Conservation (phyloP, 805 yeast species). For the Maudiozyma saulgeensis region DNA sequence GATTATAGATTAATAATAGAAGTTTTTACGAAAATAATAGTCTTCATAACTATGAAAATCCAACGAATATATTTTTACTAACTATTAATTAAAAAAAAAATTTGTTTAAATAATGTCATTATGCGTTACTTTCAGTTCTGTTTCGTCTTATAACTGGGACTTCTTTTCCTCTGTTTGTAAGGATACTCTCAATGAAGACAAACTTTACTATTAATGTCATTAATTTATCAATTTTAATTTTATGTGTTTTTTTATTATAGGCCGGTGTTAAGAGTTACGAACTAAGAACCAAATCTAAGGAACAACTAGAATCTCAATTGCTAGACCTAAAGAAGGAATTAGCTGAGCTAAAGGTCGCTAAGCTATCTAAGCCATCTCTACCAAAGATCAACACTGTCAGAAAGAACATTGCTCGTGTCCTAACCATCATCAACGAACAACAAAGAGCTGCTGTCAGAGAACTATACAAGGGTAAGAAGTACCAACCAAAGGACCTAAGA, state of each 20-base stretch:
- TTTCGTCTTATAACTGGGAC: too few species aligned
- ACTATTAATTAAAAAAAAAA: not conserved
- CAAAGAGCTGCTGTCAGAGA: conserved; percentile 94
- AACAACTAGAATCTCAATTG: conserved; percentile 90
- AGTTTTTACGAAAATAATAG: too few species aligned
- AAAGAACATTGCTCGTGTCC: conserved; percentile 97
- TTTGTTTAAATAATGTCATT: not conserved
- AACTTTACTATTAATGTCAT: not conserved
- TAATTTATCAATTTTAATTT: not conserved
- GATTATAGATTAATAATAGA: too few species aligned
- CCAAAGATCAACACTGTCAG: conserved; percentile 97
- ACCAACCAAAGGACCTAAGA: conserved; percentile 97
- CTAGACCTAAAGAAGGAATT: conserved; percentile 95
- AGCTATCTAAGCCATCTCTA: conserved; percentile 83
- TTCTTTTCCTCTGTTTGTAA: too few species aligned
- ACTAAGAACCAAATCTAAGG: conserved; percentile 95
- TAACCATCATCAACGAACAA: conserved; percentile 94
- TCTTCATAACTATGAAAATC: not conserved
- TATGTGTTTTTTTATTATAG: conserved; percentile 20
- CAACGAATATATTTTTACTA: not conserved
- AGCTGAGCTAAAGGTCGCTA: conserved; percentile 93
- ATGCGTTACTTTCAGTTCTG: too few species aligned
- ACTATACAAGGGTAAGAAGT: conserved; percentile 92
- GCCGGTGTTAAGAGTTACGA: conserved; percentile 93
- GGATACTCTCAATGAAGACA: too few species aligned